Evolutionary conservation across 495 filamentous ascomycete genomes (phyloP), one percentile per base, ranked within the genome.

Genomic region (Aspergillus bridgeri): DNA sequence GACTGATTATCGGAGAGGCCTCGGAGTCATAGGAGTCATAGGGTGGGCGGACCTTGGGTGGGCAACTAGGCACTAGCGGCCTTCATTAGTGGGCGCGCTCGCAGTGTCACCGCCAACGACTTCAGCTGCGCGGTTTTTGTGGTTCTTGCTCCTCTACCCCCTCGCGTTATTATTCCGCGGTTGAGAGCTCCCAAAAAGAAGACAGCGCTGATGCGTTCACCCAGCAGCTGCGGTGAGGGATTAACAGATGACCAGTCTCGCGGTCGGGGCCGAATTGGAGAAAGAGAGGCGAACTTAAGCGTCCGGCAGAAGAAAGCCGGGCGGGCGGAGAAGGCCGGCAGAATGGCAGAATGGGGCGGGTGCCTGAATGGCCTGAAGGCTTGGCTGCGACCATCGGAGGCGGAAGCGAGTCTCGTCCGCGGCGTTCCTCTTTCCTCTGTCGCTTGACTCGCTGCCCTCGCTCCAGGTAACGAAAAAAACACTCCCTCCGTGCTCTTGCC

Each of bases 1-100:
- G 47, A 58, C 51, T 62, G 67, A 67, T 64, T 51, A 62, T 67
- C 62, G 69, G 66, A 66, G 59, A 67, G 60, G 38, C 54, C 48
- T 71, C 66, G 63, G 63, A 63, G 23, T 23, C 20, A 47, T 23
- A 42, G 63, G 63, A 63, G 23, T 23, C 20, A 47, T 23, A 42
- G 24, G 52, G 29, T 42, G 21, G 22, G 18, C 3, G 19, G 7
- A 5, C 22, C 24, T 6, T 27, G 44, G 44, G 44, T 20, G 47
- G 47, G 6, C 17, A 15, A n/a, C 24, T 24, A 50, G 23, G 27
- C 48, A 50, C 48, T 50, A 24, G 48, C 8, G n/a, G 24, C 27
- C 18, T 3, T 1, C 0, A 38, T 11, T 38, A 38, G 33, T 38
- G 2, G 7, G 33, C 11, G 13, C 33, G 33, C 17, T 38, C 33